Evolutionary conservation across 2,329 filamentous ascomycete genomes (phyloP).

Genomic region (Aspergillus quadrilineatus): DNA sequence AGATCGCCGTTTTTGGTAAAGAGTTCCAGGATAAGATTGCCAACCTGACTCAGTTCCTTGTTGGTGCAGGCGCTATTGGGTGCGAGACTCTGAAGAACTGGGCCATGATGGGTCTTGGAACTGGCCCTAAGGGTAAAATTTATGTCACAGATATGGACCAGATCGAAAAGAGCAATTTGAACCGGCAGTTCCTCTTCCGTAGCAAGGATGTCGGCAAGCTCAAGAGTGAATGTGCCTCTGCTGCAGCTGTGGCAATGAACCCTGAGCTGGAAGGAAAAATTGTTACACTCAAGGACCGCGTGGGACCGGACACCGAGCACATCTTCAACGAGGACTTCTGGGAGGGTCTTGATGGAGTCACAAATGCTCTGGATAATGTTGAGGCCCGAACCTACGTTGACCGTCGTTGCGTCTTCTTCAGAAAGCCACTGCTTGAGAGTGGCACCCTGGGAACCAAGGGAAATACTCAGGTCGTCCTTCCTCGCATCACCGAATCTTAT

Average conservation of each 20-base stretch:
- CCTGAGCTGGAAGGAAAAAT: conserved; percentile 87
- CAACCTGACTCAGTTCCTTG: conserved; percentile 88
- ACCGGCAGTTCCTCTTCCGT: conserved; percentile 94
- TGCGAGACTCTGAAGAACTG: conserved; percentile 99
- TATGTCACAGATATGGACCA: conserved; percentile 96
- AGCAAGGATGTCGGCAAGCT: conserved; percentile 89
- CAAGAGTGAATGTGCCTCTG: conserved; percentile 93
- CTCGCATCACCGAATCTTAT: conserved; percentile 91
- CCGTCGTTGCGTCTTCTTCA: conserved; percentile 95
- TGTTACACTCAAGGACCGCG: conserved; percentile 78
- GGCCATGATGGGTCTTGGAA: conserved; percentile 95
- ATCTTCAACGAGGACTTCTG: conserved; percentile 95
- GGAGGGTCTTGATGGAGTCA: conserved; percentile 82
- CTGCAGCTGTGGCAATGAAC: conserved; percentile 93
- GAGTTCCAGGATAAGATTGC: conserved; percentile 93
- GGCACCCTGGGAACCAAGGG: conserved; percentile 98
- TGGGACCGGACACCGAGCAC: conserved; percentile 87
- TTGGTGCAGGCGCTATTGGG: conserved; percentile 94
- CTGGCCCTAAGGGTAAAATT: conserved; percentile 84
- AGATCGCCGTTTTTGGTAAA: conserved; percentile 92
- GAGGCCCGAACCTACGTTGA: conserved; percentile 97
- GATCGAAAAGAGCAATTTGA: conserved; percentile 98
- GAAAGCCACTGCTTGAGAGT: conserved; percentile 91
- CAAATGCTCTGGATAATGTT: conserved; percentile 96
- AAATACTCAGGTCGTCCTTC: conserved; percentile 94